Conservation (phyloP, 345 rosid genomes). For the Diplotaxis tenuifolia region DNA sequence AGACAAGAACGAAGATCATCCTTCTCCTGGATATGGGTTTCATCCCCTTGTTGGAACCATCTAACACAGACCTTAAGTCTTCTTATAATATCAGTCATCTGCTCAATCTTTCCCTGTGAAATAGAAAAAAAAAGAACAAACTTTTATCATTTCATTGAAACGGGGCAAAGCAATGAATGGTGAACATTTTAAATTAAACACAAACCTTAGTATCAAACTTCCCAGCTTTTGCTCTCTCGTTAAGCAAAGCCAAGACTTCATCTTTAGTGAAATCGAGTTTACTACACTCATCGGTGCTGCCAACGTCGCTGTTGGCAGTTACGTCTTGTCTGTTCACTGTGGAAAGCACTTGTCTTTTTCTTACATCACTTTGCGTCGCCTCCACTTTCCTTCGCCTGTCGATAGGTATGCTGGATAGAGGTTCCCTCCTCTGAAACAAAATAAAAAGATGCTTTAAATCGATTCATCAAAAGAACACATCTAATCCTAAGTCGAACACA, state of each 20-base stretch:
- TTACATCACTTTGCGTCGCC: constrained; percentile 37
- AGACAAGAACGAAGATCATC: constrained; percentile 53
- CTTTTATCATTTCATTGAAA: not conserved
- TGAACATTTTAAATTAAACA: not conserved
- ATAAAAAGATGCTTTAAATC: not conserved
- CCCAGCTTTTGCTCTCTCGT: constrained; percentile 62
- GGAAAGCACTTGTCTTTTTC: constrained; percentile 60
- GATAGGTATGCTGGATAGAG: constrained; percentile 44
- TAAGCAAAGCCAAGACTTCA: constrained; percentile 68
- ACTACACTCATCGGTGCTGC: constrained; percentile 45
- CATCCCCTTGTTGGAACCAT: constrained; percentile 71
- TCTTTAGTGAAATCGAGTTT: constrained; percentile 64
- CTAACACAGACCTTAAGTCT: constrained; percentile 70
- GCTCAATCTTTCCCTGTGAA: constrained; percentile 65
- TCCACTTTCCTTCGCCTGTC: constrained; percentile 65
- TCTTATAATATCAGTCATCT: constrained; percentile 52
- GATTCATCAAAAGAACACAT: not conserved
- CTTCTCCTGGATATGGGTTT: constrained; percentile 55
- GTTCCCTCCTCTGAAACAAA: constrained; percentile 52
- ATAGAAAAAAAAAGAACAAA: not conserved
- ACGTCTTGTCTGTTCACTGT: constrained; percentile 54
- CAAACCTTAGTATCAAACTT: constrained; percentile 83
- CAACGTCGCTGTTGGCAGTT: constrained; percentile 38
- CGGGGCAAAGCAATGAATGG: not conserved
- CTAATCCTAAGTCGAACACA: not conserved